A percentile compares a stretch with the other conserved stretches of the same genome.
Conservation (phyloP, 768 basidiomycete genomes). For the Trametes punicea region DNA sequence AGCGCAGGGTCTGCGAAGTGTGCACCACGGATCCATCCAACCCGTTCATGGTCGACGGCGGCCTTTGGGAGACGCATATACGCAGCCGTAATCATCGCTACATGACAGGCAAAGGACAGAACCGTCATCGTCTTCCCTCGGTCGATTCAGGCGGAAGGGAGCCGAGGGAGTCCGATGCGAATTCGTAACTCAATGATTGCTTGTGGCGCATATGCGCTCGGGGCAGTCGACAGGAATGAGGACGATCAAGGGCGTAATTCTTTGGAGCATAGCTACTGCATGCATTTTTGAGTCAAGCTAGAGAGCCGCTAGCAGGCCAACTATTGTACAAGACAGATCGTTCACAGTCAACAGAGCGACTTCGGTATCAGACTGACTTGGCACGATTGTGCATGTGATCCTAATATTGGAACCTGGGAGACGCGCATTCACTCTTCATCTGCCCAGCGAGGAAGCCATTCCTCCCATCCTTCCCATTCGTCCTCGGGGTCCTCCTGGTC, state of each 20-base stretch:
- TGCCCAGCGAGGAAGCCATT: conserved; percentile 50
- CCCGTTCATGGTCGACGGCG: conserved; percentile 64
- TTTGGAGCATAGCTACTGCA: too few relatives aligned
- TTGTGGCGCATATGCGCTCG: too few relatives aligned
- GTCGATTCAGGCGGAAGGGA: not conserved
- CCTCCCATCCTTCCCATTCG: conserved; percentile 45
- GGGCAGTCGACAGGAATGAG: too few relatives aligned
- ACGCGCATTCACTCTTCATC: conserved; percentile 28
- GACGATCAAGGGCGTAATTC: too few relatives aligned
- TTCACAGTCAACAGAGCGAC: too few relatives aligned
- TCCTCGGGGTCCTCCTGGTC: conserved; percentile 7
- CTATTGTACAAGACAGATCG: too few relatives aligned
- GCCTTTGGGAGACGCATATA: conserved; percentile 53
- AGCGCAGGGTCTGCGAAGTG: conserved; percentile 53
- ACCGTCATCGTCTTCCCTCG: not conserved
- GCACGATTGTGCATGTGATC: too few relatives aligned
- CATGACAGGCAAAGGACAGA: conserved; percentile 22
- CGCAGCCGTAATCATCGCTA: conserved; percentile 54
- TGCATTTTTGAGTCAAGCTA: too few relatives aligned
- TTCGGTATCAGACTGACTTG: not conserved
- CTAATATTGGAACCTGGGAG: not conserved
- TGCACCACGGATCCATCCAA: conserved; percentile 57
- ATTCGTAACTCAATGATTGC: too few relatives aligned
- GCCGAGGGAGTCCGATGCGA: not conserved
- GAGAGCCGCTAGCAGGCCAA: too few relatives aligned